These are phyloP conservation scores for Polytrichum formosum DNA, from an alignment of 225 moss, liverwort and hornwort species.

Conservation along the genomic window DNA sequence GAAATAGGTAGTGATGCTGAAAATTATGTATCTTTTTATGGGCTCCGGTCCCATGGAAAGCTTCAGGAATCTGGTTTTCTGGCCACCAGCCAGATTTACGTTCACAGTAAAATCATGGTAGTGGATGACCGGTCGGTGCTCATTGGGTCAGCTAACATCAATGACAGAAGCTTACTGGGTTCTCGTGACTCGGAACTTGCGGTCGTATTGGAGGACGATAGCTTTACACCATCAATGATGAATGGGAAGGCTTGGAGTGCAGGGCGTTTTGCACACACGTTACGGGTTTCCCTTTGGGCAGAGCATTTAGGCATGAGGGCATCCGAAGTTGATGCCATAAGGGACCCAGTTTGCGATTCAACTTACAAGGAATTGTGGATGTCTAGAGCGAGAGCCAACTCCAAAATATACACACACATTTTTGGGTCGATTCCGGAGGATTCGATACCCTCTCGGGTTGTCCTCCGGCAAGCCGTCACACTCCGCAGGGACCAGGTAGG, in stretches of 20 bases:
- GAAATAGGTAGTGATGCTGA: conserved; percentile 36
- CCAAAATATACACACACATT: conserved; percentile 35
- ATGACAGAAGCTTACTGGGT: conserved; percentile 53
- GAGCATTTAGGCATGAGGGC: conserved; percentile 53
- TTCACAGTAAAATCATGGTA: conserved; percentile 66
- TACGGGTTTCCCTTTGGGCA: conserved; percentile 53
- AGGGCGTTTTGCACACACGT: conserved; percentile 55
- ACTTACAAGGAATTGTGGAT: conserved; percentile 60
- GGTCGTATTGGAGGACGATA: conserved; percentile 55
- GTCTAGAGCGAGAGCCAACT: conserved; percentile 42
- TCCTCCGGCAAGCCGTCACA: conserved; percentile 48
- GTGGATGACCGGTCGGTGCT: conserved; percentile 60
- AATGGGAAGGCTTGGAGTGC: conserved; percentile 63
- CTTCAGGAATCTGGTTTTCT: conserved; percentile 49
- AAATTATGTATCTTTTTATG: conserved; percentile 48
- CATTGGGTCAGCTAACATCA: conserved; percentile 62
- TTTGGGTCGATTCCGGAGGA: conserved; percentile 58
- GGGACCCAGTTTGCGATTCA: conserved; percentile 50
- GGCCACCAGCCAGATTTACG: conserved; percentile 61
- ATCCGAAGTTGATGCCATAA: conserved; percentile 29
- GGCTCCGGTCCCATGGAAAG: conserved; percentile 60
- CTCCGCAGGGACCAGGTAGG: conserved; percentile 44
- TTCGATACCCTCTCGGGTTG: conserved; percentile 42
- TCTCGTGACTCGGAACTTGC: conserved; percentile 62
- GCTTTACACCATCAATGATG: conserved; percentile 50